Evolutionary conservation across 495 filamentous ascomycete species (phyloP).

Genomic region (Penicillium coprophilum): DNA sequence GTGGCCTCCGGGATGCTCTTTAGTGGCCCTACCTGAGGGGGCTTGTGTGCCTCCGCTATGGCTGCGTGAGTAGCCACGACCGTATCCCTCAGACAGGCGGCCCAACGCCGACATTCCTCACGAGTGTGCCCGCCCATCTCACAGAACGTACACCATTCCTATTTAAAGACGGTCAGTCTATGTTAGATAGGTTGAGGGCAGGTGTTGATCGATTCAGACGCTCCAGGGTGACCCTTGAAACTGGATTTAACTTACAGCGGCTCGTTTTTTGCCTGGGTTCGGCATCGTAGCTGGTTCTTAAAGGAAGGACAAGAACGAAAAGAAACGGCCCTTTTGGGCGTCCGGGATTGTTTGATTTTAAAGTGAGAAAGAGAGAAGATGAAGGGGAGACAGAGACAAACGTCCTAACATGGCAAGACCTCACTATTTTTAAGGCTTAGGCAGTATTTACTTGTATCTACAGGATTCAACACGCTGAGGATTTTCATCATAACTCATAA

Average conservation of each 20-base stretch:
- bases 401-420: no score
- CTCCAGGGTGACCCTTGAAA: neutral
- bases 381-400: neutral
- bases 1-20: neutral
- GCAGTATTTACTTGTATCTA: no score
- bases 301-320: neutral
- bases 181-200: neutral
- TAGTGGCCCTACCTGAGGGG: neutral
- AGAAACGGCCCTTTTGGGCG: neutral
- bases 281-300: neutral
- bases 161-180: neutral
- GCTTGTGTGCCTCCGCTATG: neutral
- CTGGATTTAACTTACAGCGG: neutral
- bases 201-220: neutral
- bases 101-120: neutral
- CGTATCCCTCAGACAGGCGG: neutral
- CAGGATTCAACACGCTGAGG: no score
- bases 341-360: neutral
- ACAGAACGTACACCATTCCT: neutral
- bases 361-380: neutral
- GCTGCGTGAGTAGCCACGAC: neutral
- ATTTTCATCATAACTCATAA: slow-evolving; percentile 23
- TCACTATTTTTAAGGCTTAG: no score
- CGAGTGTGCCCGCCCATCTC: neutral
- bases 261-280: neutral